A percentile compares a stretch with the other conserved stretches of the same genome.
These are phyloP conservation scores for Malassezia sympodialis DNA, from an alignment of 1,284 basidiomycete genomes.

Conservation along the genomic window DNA sequence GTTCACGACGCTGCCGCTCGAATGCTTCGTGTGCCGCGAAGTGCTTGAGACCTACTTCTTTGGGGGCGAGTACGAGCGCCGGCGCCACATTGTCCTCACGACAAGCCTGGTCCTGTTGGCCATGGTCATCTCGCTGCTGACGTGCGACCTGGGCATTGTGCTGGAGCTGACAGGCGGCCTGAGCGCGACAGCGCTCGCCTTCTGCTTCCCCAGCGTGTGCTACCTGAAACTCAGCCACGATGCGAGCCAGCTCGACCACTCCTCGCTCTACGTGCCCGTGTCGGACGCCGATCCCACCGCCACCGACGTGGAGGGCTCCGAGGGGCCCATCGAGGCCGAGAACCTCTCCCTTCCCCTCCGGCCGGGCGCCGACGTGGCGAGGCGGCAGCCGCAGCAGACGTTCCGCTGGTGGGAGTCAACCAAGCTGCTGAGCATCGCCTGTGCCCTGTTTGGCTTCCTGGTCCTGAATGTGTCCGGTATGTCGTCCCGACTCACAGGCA, in stretches of 20 bases:
- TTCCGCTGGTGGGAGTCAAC: constrained; percentile 44
- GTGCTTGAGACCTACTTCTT: constrained; percentile 49
- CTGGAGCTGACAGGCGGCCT: constrained; percentile 93
- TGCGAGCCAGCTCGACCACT: constrained; percentile 23
- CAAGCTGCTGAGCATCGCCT: constrained; percentile 35
- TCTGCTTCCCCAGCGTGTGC: constrained; percentile 56
- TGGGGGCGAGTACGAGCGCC: constrained; percentile 28
- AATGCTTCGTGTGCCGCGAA: constrained; percentile 87
- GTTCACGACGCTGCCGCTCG: constrained; percentile 89
- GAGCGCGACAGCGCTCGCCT: constrained; percentile 85
- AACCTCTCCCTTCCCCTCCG: constrained; percentile 41
- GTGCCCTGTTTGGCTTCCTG: constrained; percentile 38
- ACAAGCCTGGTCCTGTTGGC: constrained; percentile 70
- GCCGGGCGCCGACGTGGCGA: constrained; percentile 31
- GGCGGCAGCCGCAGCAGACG: constrained; percentile 21
- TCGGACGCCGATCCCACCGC: constrained; percentile 2
- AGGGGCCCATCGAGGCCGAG: constrained; percentile 29
- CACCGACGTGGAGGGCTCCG: constrained; percentile 21
- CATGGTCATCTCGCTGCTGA: constrained; percentile 76
- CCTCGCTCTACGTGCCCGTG: constrained; percentile 11
- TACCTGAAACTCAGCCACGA: constrained; percentile 42
- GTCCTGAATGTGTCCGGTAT: constrained; percentile 31
- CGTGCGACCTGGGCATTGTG: constrained; percentile 93
- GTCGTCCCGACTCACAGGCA: neutral
- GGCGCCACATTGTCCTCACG: constrained; percentile 81